Conservation (phyloP, 805 yeast species). For the Starmerella bombicola region DNA sequence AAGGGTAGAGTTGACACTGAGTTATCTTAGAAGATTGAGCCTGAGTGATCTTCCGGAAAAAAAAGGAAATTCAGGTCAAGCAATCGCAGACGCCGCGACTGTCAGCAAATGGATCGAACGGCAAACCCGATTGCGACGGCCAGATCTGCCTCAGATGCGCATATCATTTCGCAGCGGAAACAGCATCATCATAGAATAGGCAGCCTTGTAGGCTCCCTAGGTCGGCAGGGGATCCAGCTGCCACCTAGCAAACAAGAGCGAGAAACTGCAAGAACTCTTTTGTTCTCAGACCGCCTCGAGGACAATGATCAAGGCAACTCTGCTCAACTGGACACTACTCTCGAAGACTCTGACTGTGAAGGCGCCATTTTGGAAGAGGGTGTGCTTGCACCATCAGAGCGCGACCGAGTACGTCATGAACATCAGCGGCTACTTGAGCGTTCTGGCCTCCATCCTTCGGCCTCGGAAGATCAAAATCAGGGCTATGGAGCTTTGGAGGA, state of each 20-base stretch:
- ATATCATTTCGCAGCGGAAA: background rate
- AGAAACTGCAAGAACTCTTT: slow-evolving; percentile 12
- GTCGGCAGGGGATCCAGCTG: slow-evolving; percentile 17
- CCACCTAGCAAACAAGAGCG: slow-evolving; percentile 10
- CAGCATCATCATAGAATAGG: slow-evolving; percentile 11
- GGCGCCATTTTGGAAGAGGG: slow-evolving; percentile 23
- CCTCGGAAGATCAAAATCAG: background rate
- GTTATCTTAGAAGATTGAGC: too few species aligned
- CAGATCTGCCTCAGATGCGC: too few species aligned
- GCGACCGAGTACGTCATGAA: slow-evolving; percentile 24
- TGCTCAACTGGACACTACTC: slow-evolving; percentile 3
- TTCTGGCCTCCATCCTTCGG: background rate
- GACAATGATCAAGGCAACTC: background rate
- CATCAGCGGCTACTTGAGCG: slow-evolving; percentile 23
- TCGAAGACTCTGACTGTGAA: slow-evolving; percentile 19
- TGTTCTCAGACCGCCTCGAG: slow-evolving; percentile 15
- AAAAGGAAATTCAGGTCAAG: too few species aligned
- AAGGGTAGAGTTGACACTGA: too few species aligned
- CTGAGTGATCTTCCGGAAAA: too few species aligned
- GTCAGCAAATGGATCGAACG: too few species aligned
- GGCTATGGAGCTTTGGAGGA: background rate
- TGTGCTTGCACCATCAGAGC: slow-evolving; percentile 25
- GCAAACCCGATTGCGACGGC: too few species aligned
- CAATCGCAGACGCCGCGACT: too few species aligned
- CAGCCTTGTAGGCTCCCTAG: slow-evolving; percentile 19